Conservation (phyloP, 2,329 filamentous ascomycete species). For the Colletotrichum cuscutae region DNA sequence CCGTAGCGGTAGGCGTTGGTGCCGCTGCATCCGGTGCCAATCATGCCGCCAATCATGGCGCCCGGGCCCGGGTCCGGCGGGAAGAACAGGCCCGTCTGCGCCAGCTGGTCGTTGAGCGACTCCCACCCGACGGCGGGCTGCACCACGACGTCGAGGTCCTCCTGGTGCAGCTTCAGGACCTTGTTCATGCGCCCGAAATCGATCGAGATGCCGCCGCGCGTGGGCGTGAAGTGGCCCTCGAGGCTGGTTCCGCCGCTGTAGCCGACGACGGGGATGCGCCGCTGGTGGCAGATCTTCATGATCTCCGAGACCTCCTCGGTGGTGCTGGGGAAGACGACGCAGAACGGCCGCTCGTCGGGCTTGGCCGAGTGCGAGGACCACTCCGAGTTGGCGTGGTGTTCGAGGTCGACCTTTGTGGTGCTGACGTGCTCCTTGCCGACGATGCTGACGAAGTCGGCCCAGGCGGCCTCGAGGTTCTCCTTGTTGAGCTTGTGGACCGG, state of each 20-base stretch:
- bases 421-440: constrained; percentile 74
- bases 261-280: constrained; percentile 85
- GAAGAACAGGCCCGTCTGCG: constrained; percentile 83
- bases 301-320: constrained; percentile 88
- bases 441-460: constrained; percentile 74
- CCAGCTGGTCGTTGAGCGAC: constrained; percentile 80
- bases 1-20: constrained; percentile 94
- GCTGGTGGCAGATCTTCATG: constrained; percentile 87
- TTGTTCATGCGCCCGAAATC: constrained; percentile 89
- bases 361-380: constrained; percentile 70
- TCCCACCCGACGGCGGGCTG: constrained; percentile 91
- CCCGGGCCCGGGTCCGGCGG: constrained; percentile 91
- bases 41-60: constrained; percentile 92
- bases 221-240: constrained; percentile 89
- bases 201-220: constrained; percentile 83
- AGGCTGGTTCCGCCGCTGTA: constrained; percentile 91
- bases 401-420: constrained; percentile 65
- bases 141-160: constrained; percentile 80
- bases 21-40: constrained; percentile 78
- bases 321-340: constrained; percentile 79
- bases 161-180: constrained; percentile 80
- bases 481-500: constrained; percentile 68
- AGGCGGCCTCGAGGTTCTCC: constrained; percentile 74
- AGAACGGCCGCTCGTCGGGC: constrained; percentile 65
- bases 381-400: constrained; percentile 67